Percentiles rank a stretch among this genome's conserved stretches.
These are phyloP conservation scores for Solanum bulbocastanum DNA, from an alignment of 257 asterid genomes.

Conservation along the genomic window DNA sequence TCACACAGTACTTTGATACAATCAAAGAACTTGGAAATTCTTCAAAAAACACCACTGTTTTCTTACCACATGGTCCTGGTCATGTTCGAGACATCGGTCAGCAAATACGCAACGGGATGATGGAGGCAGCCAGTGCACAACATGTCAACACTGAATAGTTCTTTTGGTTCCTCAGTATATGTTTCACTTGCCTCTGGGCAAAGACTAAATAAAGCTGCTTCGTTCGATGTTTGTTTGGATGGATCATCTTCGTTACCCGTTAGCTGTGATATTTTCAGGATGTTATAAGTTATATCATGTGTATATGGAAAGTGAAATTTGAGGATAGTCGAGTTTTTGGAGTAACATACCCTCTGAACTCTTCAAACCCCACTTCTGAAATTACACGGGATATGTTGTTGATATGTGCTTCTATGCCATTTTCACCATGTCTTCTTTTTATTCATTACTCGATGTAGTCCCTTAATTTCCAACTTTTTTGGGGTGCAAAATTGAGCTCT, in stretches of 20 bases:
- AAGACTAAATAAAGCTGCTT: not conserved
- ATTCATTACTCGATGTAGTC: not conserved
- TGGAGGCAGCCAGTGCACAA: slow-evolving; percentile 74
- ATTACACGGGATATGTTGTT: not conserved
- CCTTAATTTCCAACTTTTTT: not conserved
- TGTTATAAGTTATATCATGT: not conserved
- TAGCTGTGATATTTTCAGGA: not conserved
- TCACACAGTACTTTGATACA: slow-evolving; percentile 92
- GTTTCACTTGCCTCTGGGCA: not conserved
- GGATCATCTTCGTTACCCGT: not conserved
- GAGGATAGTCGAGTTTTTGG: not conserved
- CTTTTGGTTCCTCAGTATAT: not conserved
- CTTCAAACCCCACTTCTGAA: not conserved
- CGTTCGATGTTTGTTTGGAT: not conserved
- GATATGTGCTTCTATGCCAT: not conserved
- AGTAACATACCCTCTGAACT: not conserved
- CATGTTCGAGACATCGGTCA: slow-evolving; percentile 87
- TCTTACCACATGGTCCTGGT: slow-evolving; percentile 93
- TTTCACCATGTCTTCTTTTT: not conserved
- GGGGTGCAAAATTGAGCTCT: not conserved
- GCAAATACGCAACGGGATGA: slow-evolving; percentile 81
- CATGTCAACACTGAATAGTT: slow-evolving; percentile 11
- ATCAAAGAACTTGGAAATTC: slow-evolving; percentile 83
- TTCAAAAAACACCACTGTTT: slow-evolving; percentile 83
- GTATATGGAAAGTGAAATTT: not conserved